phyloP scores from a whole-genome alignment of 169 alveolate species.

The Plasmodium berghei region DNA sequence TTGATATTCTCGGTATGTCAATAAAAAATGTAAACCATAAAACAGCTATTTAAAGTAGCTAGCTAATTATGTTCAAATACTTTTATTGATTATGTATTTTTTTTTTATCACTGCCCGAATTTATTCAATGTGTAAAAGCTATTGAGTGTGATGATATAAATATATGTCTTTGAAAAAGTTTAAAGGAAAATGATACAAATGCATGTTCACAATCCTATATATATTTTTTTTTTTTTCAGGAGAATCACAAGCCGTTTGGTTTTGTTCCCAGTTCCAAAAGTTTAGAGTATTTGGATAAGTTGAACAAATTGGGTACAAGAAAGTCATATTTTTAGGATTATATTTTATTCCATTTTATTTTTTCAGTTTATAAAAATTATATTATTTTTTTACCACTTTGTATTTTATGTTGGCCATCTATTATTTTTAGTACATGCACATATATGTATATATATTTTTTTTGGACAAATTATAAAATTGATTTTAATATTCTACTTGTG shows the following conservation, averaged over 20 bases:
- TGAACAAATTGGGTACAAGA: constrained; percentile 33
- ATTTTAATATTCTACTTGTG: too few relatives aligned
- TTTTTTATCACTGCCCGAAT: background rate
- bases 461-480: too few relatives aligned
- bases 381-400: too few relatives aligned
- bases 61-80: background rate
- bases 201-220: background rate
- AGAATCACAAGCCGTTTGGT: constrained; percentile 43
- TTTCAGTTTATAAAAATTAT: too few relatives aligned
- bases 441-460: too few relatives aligned
- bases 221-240: constrained; percentile 21
- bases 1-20: constrained; percentile 43
- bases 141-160: too few relatives aligned
- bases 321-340: constrained; percentile 45
- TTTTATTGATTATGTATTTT: background rate
- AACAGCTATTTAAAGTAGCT: background rate
- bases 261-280: constrained; percentile 67
- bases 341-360: background rate
- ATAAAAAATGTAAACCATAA: background rate
- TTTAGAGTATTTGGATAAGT: constrained; percentile 27
- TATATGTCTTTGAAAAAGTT: too few relatives aligned
- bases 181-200: too few relatives aligned
- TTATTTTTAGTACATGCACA: too few relatives aligned
- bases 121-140: too few relatives aligned
- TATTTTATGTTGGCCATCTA: too few relatives aligned